These are phyloP conservation scores for Pythium rhizo-oryzae DNA, from an alignment of 352 stramenopile species.

Conservation along the genomic window DNA sequence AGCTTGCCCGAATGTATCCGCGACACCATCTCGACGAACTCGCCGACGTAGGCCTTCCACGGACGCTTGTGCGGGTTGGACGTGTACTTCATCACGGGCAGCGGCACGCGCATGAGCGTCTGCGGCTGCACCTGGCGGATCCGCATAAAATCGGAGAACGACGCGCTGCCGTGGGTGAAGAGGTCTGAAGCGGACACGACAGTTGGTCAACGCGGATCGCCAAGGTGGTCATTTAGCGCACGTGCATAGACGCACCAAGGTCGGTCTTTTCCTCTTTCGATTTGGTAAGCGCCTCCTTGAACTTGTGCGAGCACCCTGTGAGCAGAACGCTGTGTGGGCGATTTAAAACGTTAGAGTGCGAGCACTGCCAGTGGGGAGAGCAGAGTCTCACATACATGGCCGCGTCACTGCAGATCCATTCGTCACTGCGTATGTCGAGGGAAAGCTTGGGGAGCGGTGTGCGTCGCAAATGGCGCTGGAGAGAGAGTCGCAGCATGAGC, in stretches of 20 bases:
- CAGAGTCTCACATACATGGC: constrained; percentile 51
- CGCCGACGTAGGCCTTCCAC: constrained; percentile 47
- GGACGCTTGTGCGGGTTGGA: constrained; percentile 50
- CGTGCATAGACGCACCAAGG: constrained; percentile 42
- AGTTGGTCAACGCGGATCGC: background rate
- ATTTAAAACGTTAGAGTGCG: background rate
- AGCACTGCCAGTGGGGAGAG: background rate
- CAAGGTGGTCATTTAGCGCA: too few species aligned
- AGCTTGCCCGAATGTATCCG: constrained; percentile 58
- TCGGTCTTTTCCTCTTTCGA: constrained; percentile 39
- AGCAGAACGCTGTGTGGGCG: constrained; percentile 48
- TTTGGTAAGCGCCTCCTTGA: constrained; percentile 52
- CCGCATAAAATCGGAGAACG: constrained; percentile 67
- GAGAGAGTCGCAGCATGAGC: constrained; percentile 54
- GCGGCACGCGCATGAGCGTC: constrained; percentile 48
- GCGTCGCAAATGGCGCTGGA: constrained; percentile 50
- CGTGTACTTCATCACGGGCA: constrained; percentile 71
- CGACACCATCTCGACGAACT: constrained; percentile 54
- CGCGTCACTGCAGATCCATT: constrained; percentile 80
- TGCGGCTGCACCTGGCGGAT: constrained; percentile 48
- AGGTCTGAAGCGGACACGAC: constrained; percentile 41
- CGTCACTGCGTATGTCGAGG: constrained; percentile 51
- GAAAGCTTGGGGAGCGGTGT: constrained; percentile 50
- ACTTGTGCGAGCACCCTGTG: constrained; percentile 56
- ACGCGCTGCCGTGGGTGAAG: constrained; percentile 73